These are phyloP conservation scores for Epichloe festucae DNA, from an alignment of 2,329 filamentous ascomycete genomes.

Conservation along the genomic window DNA sequence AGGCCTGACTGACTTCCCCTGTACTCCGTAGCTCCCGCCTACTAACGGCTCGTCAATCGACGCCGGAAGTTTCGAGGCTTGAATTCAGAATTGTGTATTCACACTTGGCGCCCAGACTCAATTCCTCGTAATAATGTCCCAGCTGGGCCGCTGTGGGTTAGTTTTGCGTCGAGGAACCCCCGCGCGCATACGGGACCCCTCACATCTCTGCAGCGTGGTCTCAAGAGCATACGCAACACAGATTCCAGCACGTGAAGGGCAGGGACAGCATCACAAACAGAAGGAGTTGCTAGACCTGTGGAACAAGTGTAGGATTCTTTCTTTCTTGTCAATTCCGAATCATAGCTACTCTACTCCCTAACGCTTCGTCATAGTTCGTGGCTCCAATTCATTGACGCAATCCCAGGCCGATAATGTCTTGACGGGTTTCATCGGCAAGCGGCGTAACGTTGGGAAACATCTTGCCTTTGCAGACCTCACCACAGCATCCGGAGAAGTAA, in stretches of 20 bases:
- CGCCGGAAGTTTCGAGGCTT: neutral
- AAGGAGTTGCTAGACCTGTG: conserved; percentile 16
- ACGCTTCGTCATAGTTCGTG: conserved; percentile 13
- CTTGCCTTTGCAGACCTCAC: conserved; percentile 55
- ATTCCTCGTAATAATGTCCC: conserved; percentile 12
- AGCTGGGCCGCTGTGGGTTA: conserved; percentile 12
- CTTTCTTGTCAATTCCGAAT: too few species aligned
- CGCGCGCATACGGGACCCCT: neutral
- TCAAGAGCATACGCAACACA: conserved; percentile 4
- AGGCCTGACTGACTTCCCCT: too few species aligned
- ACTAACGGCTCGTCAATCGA: too few species aligned
- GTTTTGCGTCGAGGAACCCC: conserved; percentile 9
- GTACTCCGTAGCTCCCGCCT: too few species aligned
- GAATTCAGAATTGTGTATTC: neutral
- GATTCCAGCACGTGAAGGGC: neutral
- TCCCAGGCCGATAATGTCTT: conserved; percentile 8
- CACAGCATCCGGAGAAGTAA: conserved; percentile 23
- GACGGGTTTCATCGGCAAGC: conserved; percentile 56
- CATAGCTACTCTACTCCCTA: neutral
- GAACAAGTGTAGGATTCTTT: conserved; percentile 17
- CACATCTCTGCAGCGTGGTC: conserved; percentile 7
- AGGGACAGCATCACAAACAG: conserved; percentile 8
- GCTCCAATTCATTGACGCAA: conserved; percentile 11
- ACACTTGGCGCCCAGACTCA: neutral
- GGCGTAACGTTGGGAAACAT: conserved; percentile 53